phyloP scores from a whole-genome alignment of 2,329 filamentous ascomycete genomes.

The Aspergillus clavatus region DNA sequence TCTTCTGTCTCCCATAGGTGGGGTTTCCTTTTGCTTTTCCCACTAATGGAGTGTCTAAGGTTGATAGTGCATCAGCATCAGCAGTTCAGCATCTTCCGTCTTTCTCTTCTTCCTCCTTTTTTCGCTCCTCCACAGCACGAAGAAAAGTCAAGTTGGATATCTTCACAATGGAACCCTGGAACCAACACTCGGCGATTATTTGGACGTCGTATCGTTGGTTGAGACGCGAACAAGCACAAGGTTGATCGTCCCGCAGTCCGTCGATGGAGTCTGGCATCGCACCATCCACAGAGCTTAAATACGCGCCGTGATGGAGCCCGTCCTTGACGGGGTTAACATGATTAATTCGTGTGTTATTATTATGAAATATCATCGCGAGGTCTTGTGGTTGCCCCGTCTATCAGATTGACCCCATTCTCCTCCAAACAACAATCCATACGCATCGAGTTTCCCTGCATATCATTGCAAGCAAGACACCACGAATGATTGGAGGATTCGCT shows the following conservation, averaged over 20 bases:
- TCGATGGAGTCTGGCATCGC: constrained; percentile 13
- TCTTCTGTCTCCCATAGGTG: too few species aligned
- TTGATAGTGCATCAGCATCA: background rate
- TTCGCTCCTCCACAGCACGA: too few species aligned
- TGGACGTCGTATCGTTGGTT: constrained; percentile 3
- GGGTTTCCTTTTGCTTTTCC: background rate
- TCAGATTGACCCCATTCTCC: too few species aligned
- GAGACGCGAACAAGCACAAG: constrained; percentile 6
- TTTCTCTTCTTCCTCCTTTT: too few species aligned
- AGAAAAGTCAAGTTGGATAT: constrained; percentile 16
- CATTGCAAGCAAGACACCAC: too few species aligned
- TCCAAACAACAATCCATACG: too few species aligned
- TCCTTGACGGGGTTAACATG: background rate
- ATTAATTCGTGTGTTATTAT: constrained; percentile 4
- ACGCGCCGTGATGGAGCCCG: constrained; percentile 18
- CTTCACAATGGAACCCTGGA: constrained; percentile 14
- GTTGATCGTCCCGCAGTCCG: constrained; percentile 21
- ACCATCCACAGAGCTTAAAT: constrained; percentile 19
- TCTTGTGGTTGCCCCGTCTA: background rate
- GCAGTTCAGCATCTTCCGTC: too few species aligned
- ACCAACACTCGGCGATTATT: constrained; percentile 7
- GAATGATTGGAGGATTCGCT: too few species aligned
- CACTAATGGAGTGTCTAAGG: background rate
- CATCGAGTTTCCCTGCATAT: too few species aligned
- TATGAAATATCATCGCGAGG: background rate